These are phyloP conservation scores for Globisporangium acanthophoron DNA, from an alignment of 352 stramenopile species.

Conservation along the genomic window DNA sequence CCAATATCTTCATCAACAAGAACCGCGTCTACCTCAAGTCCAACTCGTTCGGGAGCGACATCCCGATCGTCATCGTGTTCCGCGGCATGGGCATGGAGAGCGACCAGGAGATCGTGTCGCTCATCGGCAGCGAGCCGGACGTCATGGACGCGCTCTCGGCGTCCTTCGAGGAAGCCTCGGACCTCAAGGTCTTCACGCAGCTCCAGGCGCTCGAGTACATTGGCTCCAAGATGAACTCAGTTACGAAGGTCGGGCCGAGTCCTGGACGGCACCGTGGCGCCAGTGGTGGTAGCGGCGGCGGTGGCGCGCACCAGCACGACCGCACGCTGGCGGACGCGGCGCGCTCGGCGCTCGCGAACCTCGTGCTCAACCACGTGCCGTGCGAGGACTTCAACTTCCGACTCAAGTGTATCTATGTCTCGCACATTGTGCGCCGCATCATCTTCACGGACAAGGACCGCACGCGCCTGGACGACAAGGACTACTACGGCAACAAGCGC, in stretches of 20 bases:
- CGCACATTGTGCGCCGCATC: slow-evolving; percentile 94
- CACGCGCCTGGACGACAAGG: slow-evolving; percentile 95
- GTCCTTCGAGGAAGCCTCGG: slow-evolving; percentile 94
- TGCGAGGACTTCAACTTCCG: slow-evolving; percentile 97
- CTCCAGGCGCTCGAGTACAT: slow-evolving; percentile 95
- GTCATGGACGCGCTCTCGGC: slow-evolving; percentile 93
- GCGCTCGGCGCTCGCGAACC: slow-evolving; percentile 95
- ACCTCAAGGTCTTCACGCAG: slow-evolving; percentile 95
- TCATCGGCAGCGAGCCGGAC: slow-evolving; percentile 92
- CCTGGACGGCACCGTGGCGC: slow-evolving; percentile 31
- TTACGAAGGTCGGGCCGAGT: slow-evolving; percentile 49
- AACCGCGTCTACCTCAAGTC: slow-evolving; percentile 97
- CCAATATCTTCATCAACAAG: slow-evolving; percentile 98
- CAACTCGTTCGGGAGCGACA: slow-evolving; percentile 97
- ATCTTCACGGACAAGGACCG: slow-evolving; percentile 85
- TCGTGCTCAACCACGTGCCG: slow-evolving; percentile 99
- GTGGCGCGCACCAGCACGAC: slow-evolving; percentile 28
- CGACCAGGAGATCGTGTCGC: slow-evolving; percentile 98
- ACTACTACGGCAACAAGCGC: slow-evolving; percentile 99
- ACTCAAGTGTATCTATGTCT: slow-evolving; percentile 97
- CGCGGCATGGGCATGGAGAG: slow-evolving; percentile 98
- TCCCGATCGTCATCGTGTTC: slow-evolving; percentile 96
- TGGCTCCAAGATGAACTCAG: slow-evolving; percentile 92
- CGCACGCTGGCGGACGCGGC: slow-evolving; percentile 91
- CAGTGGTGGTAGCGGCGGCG: slow-evolving; percentile 14